A percentile compares a stretch with the other conserved stretches of the same genome.
Conservation (phyloP, 1,284 basidiomycete genomes). For the Sparassis latifolia region DNA sequence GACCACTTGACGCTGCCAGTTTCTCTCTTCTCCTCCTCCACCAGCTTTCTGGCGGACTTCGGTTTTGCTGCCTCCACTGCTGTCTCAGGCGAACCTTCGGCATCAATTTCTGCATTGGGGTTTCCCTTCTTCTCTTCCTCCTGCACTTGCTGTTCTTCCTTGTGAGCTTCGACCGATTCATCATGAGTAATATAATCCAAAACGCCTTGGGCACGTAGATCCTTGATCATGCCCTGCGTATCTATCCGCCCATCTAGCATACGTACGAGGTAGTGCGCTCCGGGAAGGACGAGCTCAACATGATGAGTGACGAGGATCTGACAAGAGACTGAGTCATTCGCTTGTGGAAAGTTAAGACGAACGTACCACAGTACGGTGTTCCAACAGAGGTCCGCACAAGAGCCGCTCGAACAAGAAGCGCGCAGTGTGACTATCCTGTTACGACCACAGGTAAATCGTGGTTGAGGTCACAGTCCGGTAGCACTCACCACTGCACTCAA, state of each 20-base stretch:
- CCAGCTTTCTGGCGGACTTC: slow-evolving; percentile 59
- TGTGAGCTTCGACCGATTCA: slow-evolving; percentile 24
- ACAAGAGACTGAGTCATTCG: neutral
- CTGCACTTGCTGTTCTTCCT: slow-evolving; percentile 29
- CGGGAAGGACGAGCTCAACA: slow-evolving; percentile 67
- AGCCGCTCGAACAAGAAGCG: slow-evolving; percentile 61
- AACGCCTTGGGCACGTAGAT: slow-evolving; percentile 49
- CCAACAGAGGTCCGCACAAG: slow-evolving; percentile 57
- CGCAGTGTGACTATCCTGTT: slow-evolving; percentile 69
- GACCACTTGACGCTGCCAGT: slow-evolving; percentile 73
- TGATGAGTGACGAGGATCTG: slow-evolving; percentile 71
- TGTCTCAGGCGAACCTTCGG: slow-evolving; percentile 19
- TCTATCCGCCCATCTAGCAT: slow-evolving; percentile 73
- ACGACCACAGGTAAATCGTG: neutral
- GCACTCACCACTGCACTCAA: slow-evolving; percentile 58
- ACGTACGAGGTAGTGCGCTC: slow-evolving; percentile 60
- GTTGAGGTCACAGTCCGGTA: neutral
- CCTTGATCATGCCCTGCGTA: slow-evolving; percentile 57
- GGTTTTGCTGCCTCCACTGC: slow-evolving; percentile 18
- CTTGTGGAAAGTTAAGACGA: too few relatives aligned
- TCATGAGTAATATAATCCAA: slow-evolving; percentile 55
- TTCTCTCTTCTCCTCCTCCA: slow-evolving; percentile 68
- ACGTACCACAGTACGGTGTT: slow-evolving; percentile 61
- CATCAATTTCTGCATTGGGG: slow-evolving; percentile 22
- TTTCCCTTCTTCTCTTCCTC: slow-evolving; percentile 26